A percentile compares a stretch with the other conserved stretches of the same genome.
Evolutionary conservation across 202 grass and related monocot genomes (phyloP).

Genomic region (Panicum virgatum): DNA sequence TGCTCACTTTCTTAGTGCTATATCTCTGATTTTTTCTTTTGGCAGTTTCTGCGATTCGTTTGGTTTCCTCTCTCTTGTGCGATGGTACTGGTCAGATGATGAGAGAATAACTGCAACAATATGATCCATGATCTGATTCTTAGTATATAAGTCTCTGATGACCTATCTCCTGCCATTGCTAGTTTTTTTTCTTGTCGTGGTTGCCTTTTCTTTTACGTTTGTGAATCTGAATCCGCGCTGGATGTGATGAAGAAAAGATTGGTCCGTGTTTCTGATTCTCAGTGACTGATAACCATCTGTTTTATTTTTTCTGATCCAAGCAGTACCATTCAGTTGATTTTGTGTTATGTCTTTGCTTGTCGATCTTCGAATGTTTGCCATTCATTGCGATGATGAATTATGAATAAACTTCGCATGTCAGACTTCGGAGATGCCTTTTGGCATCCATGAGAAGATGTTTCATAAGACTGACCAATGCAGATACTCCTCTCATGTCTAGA

Average conservation of each 20-base stretch:
- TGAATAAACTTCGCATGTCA: conserved; percentile 90
- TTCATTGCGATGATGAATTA: conserved; percentile 65
- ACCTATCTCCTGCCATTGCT: background rate
- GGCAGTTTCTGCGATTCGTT: background rate
- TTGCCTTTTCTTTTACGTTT: background rate
- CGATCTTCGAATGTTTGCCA: background rate
- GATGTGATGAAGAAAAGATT: conserved; percentile 68
- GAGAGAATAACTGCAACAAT: conserved; percentile 94
- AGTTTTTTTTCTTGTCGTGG: background rate
- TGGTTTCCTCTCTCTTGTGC: no score
- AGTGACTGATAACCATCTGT: conserved; percentile 58
- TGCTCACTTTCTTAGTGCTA: background rate
- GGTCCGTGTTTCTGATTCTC: conserved; percentile 95
- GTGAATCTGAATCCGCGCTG: background rate
- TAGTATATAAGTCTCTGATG: conserved; percentile 97
- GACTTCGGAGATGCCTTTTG: conserved; percentile 74
- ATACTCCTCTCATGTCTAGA: background rate
- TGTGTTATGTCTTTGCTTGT: background rate
- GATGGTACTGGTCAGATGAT: conserved; percentile 44
- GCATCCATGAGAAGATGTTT: conserved; percentile 71
- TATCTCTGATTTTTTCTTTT: background rate
- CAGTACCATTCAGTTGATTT: background rate
- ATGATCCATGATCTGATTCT: conserved; percentile 82
- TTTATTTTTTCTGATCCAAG: conserved; percentile 51
- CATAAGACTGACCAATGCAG: conserved; percentile 61